phyloP scores from a whole-genome alignment of 2,329 filamentous ascomycete species.

The Leptographium wingfieldii region DNA sequence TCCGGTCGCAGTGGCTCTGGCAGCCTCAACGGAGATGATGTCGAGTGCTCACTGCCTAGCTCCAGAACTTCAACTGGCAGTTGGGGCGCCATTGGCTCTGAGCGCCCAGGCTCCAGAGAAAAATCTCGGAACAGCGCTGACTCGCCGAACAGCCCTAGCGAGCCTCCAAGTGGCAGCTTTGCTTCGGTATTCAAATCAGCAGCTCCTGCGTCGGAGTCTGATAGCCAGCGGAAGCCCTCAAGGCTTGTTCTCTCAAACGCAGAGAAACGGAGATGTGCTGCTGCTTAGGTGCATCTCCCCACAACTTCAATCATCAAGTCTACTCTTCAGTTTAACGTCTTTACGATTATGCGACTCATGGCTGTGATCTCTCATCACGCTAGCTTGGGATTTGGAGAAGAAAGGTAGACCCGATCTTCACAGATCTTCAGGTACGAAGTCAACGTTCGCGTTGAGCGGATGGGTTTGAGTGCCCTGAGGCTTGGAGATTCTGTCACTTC shows the following conservation, averaged over 20 bases:
- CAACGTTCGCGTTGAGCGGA: neutral
- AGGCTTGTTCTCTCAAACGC: conserved; percentile 78
- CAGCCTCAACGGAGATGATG: conserved; percentile 61
- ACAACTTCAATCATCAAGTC: neutral
- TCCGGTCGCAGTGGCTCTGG: conserved; percentile 62
- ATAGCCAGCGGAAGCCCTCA: conserved; percentile 65
- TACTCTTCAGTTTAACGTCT: neutral
- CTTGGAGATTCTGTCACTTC: conserved; percentile 1
- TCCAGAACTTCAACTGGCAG: conserved; percentile 62
- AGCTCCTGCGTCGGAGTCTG: conserved; percentile 42
- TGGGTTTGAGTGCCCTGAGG: neutral
- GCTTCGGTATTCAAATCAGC: conserved; percentile 53
- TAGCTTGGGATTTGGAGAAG: neutral
- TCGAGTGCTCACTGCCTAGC: conserved; percentile 55
- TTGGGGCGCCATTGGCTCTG: conserved; percentile 73
- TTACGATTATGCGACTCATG: conserved; percentile 3
- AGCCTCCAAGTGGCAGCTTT: conserved; percentile 45
- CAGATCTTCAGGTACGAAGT: neutral
- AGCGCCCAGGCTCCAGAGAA: conserved; percentile 61
- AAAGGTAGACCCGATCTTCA: conserved; percentile 2
- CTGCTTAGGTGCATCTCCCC: conserved; percentile 1
- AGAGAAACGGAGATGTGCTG: conserved; percentile 59
- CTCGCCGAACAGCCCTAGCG: conserved; percentile 49
- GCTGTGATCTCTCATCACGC: neutral
- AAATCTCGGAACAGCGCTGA: conserved; percentile 50